Conservation (phyloP, 2,329 filamentous ascomycete genomes). For the Penicillium sp. region DNA sequence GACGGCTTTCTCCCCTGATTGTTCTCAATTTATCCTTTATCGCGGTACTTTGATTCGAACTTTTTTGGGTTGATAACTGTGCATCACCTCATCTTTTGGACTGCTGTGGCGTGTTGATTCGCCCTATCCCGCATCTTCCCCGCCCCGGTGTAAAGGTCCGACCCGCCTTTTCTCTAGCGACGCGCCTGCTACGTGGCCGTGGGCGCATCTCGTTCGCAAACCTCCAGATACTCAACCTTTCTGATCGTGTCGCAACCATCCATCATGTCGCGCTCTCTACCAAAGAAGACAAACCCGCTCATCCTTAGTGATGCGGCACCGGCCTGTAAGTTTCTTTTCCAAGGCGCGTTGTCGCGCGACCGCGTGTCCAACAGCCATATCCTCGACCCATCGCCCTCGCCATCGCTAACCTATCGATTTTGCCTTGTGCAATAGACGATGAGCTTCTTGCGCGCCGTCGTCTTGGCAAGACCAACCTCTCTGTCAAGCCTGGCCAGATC, state of each 20-base stretch:
- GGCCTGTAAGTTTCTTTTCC: conserved; percentile 40
- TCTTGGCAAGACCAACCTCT: conserved; percentile 87
- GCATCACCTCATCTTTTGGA: not conserved
- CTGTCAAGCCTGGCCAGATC: conserved; percentile 75
- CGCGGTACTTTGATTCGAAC: conserved; percentile 1
- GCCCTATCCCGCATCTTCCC: not conserved
- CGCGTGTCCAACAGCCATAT: conserved; percentile 3
- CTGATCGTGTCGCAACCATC: conserved; percentile 11
- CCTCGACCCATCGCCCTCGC: not conserved
- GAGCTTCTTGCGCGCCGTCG: conserved; percentile 81
- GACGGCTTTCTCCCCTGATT: conserved; percentile 26
- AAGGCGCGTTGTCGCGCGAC: conserved; percentile 18
- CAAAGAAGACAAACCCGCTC: conserved; percentile 48
- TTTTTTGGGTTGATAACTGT: not conserved
- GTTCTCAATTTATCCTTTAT: conserved; percentile 12
- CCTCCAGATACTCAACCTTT: conserved; percentile 4
- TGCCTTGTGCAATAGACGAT: conserved; percentile 51
- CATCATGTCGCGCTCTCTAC: conserved; percentile 46
- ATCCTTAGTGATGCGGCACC: conserved; percentile 45
- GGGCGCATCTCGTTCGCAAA: conserved; percentile 30
- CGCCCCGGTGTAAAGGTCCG: conserved; percentile 22
- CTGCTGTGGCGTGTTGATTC: conserved; percentile 1
- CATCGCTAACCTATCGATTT: conserved; percentile 16
- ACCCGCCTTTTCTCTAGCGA: conserved; percentile 22
- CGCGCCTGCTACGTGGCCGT: conserved; percentile 49